Evolutionary conservation across 2,329 filamentous ascomycete genomes (phyloP), one percentile per base, ranked within the genome.

Genomic region (Nemania abortiva): DNA sequence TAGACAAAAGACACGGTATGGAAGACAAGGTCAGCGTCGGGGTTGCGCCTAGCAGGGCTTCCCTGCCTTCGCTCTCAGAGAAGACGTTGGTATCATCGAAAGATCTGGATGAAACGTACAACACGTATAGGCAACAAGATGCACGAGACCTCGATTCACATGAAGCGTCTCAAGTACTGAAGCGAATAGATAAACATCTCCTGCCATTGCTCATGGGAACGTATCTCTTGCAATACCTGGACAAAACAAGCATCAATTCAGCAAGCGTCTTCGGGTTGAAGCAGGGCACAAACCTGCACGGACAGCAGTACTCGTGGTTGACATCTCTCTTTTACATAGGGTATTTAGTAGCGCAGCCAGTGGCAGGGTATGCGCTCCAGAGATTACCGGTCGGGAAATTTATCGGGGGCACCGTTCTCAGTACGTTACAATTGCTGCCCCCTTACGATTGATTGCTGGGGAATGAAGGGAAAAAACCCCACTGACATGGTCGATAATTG

Each of bases 291-390:
- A 77, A 86, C 59, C 77, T 89, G 20, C 73, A 80, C 18, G 84
- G 84, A 10, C 81, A 86, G 68, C 79, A 88, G 60, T 89, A 88
- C 72, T 83, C 83, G 11, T 88, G 86, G 86, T 78, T 86, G 6
- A 70, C 70, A 2, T 78, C 76, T 9, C 71, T 77, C 47, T 78
- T 78, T 55, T 78, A 78, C 65, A 73, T 78, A 29, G 75, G 74
- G 1, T 78, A 78, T 53, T 58, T 78, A 54, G 58, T 77, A 29
- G 75, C 76, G 10, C 76, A 78, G 65, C 76, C 74, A 31, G 72
- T 73, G 6, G 75, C 75, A 1, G 75, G 75, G 1, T 76, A 75
- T 60, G 57, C 75, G 11, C 71, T 78, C 1, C 76, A 78, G 66
- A 70, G 73, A 53, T 68, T 75, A 2, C 75, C 74, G 0, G 54